Evolutionary conservation across 2,329 filamentous ascomycete species (phyloP).

Genomic region (Macrophomina phaseolina): DNA sequence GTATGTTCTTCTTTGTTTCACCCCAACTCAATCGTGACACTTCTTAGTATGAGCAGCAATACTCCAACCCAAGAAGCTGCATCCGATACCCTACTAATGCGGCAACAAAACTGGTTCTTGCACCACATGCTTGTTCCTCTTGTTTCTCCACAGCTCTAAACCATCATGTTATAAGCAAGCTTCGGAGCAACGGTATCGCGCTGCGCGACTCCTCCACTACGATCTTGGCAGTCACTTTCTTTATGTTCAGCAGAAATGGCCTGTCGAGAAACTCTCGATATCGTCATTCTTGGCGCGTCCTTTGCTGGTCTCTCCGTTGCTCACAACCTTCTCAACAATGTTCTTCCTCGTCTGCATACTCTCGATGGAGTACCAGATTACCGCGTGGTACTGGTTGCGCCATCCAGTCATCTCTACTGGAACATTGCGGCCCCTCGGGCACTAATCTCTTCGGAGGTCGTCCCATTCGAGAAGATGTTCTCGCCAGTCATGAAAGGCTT

Average conservation of each 20-base stretch:
- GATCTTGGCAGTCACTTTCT: slow-evolving; percentile 1
- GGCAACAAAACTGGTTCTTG: not conserved
- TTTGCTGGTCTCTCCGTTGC: slow-evolving; percentile 46
- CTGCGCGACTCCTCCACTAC: not conserved
- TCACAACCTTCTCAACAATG: slow-evolving; percentile 43
- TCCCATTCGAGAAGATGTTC: slow-evolving; percentile 43
- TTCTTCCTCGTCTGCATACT: slow-evolving; percentile 37
- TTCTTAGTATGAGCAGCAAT: not conserved
- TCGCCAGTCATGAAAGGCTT: slow-evolving; percentile 43
- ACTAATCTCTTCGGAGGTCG: slow-evolving; percentile 41
- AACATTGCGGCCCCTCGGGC: slow-evolving; percentile 47
- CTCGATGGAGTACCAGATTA: slow-evolving; percentile 36
- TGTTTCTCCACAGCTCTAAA: slow-evolving; percentile 6
- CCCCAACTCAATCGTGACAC: not conserved
- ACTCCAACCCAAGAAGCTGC: not conserved
- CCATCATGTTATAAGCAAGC: not conserved
- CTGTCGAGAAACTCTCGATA: slow-evolving; percentile 37
- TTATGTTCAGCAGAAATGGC: not conserved
- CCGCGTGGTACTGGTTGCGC: slow-evolving; percentile 42
- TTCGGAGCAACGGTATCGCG: not conserved
- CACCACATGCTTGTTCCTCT: not conserved
- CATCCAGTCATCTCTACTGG: slow-evolving; percentile 46
- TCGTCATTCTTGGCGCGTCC: slow-evolving; percentile 47
- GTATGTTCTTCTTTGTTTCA: slow-evolving; percentile 4
- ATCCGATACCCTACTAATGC: not conserved